phyloP scores from a whole-genome alignment of 495 filamentous ascomycete genomes.

The Penicillium tannophilum region DNA sequence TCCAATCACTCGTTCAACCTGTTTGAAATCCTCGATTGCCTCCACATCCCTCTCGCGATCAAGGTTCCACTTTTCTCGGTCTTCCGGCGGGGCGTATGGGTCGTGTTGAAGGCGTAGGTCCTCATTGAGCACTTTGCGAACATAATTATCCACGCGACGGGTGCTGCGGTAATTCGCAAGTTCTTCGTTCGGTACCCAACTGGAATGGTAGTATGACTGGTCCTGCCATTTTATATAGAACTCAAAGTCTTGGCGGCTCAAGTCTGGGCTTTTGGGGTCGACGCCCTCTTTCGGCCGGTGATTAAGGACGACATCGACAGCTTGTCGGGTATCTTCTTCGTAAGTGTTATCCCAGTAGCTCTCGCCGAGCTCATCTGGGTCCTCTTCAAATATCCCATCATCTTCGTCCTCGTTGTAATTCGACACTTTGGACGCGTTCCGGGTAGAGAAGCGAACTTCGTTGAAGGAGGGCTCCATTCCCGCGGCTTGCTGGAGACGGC shows the following conservation, averaged over 20 bases:
- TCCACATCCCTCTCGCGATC: conserved; percentile 86
- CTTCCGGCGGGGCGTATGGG: conserved; percentile 76
- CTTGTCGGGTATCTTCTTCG: conserved; percentile 71
- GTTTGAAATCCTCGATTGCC: conserved; percentile 79
- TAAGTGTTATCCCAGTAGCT: conserved; percentile 64
- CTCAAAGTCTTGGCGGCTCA: conserved; percentile 79
- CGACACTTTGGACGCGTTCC: conserved; percentile 80
- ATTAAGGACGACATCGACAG: conserved; percentile 87
- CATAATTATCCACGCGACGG: conserved; percentile 91
- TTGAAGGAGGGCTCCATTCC: conserved; percentile 61
- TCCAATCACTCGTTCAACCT: conserved; percentile 90
- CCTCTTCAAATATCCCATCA: conserved; percentile 73
- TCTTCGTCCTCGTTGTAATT: conserved; percentile 91
- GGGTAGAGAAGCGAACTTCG: conserved; percentile 87
- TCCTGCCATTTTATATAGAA: conserved; percentile 98
- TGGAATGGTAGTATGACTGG: conserved; percentile 90
- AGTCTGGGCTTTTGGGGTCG: conserved; percentile 54
- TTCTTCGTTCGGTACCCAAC: conserved; percentile 81
- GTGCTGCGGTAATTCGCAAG: conserved; percentile 71
- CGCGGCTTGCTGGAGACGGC: conserved; percentile 62
- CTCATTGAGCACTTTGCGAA: conserved; percentile 73
- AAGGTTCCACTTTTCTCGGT: conserved; percentile 86
- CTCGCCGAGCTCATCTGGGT: conserved; percentile 55
- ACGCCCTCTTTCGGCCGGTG: conserved; percentile 75
- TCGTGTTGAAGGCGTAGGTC: conserved; percentile 70